Evolutionary conservation across 2,329 filamentous ascomycete species (phyloP).

Genomic region (Hymenoscyphus scutula): DNA sequence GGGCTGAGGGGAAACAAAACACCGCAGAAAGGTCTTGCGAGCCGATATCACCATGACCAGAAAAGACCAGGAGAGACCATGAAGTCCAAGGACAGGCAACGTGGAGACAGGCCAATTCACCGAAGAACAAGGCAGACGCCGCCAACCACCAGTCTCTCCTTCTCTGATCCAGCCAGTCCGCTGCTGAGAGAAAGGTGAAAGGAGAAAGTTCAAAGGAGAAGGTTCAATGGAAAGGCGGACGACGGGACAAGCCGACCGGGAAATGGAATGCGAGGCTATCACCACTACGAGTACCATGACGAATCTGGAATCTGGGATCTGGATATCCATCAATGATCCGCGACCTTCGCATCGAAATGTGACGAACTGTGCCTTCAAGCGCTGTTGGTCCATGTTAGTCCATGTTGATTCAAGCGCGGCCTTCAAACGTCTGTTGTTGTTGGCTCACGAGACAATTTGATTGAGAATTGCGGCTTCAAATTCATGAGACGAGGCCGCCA

Average conservation of each 20-base stretch:
- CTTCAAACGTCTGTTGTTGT: neutral
- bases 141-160: neutral
- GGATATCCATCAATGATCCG: neutral
- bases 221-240: constrained; percentile 4
- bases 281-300: neutral
- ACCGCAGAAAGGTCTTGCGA: constrained; percentile 1
- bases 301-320: neutral
- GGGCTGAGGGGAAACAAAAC: constrained; percentile 8
- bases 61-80: neutral
- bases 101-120: constrained; percentile 1
- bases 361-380: constrained; percentile 1
- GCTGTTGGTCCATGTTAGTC: neutral
- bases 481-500: neutral
- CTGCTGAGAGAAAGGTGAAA: neutral
- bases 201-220: constrained; percentile 3
- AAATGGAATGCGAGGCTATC: constrained; percentile 1
- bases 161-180: neutral
- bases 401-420: neutral
- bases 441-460: neutral
- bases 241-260: constrained; percentile 16
- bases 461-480: neutral
- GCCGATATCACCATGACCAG: neutral
- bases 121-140: constrained; percentile 5
- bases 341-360: neutral
- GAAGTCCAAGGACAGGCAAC: neutral